Evolutionary conservation across 129 eudicot genomes (phyloP).

Genomic region (Chrysanthemum makinoi): DNA sequence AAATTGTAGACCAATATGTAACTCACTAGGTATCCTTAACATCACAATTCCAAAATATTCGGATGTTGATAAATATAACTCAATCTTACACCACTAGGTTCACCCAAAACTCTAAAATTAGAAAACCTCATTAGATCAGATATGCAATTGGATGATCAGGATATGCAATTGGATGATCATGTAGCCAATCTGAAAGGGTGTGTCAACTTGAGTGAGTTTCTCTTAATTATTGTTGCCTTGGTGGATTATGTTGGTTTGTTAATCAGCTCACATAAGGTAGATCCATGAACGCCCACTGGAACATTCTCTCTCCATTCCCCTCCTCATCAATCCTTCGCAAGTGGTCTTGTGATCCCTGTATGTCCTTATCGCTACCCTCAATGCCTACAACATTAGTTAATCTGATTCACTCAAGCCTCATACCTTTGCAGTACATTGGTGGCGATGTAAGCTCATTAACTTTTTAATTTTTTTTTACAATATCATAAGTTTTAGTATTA

Average conservation of each 20-base stretch:
- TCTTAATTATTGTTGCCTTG: neutral
- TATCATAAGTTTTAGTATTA: no score
- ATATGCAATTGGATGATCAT: neutral
- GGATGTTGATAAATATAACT: no score
- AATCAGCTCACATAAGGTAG: conserved; percentile 65
- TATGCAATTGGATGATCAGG: neutral
- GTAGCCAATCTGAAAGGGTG: neutral
- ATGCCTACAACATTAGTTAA: conserved; percentile 40
- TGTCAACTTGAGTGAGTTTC: neutral
- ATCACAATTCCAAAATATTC: neutral
- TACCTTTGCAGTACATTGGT: neutral
- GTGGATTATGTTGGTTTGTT: neutral
- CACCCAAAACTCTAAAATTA: neutral
- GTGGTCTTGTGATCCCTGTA: conserved; percentile 69
- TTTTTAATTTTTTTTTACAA: no score
- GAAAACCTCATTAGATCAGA: neutral
- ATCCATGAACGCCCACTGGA: conserved; percentile 69
- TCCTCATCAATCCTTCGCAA: conserved; percentile 78
- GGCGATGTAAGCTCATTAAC: no score
- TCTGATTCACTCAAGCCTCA: neutral
- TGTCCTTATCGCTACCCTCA: conserved; percentile 51
- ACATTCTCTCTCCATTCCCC: conserved; percentile 78
- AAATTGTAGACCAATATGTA: neutral
- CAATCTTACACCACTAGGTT: neutral
- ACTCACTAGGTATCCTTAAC: neutral